Evolutionary conservation across 345 rosid species (phyloP), one percentile per base, ranked within the genome.

Genomic region (Rhodomyrtus tomentosa): DNA sequence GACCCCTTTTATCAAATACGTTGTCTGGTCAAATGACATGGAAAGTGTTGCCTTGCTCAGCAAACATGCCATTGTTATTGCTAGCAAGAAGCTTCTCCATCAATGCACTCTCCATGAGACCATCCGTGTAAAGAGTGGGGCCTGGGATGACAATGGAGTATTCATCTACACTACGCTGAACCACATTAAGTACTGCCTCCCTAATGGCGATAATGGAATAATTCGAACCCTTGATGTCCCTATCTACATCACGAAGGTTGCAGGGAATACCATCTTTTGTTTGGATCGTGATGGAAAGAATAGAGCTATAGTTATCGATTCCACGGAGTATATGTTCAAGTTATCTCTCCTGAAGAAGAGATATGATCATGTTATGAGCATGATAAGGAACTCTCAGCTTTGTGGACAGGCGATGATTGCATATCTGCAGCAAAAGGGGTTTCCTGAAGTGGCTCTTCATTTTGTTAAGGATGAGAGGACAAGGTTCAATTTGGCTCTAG

Each of bases 381-480:
- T 97, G 99, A 97, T 97, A 83, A 94, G 89, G 91, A 94, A 92
- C 87, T 94, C 98, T 18, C 95, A 94, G 90, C 98, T 97, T 42
- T 95, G 98, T 88, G 99, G 99, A 62, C 96, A 97, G 89, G 98
- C 98, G 55, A 90, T 97, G 98, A 95, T 95, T 84, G 96, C 99
- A 55, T 95, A 97, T 89, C 90, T 97, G 87, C 99, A 97, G 85
- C 98, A 95, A 87, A 97, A 95, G 87, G 98, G 98, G 29, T 97
- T 97, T 83, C 99, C 98, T 85, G 99, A 97, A 91, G 98, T 97
- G 86, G 99, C 99, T 85, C 91, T 97, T 58, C 98, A 97, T 89
- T 97, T 97, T 89, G 98, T 97, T 84, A 96, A 95, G 86, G 99
- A 95, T 55, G 98, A 95, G 91, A 93, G 95, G 86, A 94, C 98